Conservation (phyloP, 2,329 filamentous ascomycete species). For the Hypoxylon sp. region DNA sequence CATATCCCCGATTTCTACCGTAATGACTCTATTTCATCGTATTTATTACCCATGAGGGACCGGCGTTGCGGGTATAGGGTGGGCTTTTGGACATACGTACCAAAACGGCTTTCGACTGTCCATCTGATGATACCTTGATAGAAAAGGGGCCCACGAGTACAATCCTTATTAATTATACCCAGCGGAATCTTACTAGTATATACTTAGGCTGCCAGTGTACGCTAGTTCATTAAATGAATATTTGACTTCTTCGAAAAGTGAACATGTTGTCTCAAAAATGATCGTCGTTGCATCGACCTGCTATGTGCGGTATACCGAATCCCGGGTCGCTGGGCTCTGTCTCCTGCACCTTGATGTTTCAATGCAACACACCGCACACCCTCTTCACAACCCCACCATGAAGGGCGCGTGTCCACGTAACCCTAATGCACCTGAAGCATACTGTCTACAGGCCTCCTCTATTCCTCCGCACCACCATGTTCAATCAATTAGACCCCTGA, state of each 20-base stretch:
- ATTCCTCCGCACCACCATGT: not conserved
- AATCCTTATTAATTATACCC: constrained; percentile 36
- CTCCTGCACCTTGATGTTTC: constrained; percentile 7
- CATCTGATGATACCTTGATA: constrained; percentile 25
- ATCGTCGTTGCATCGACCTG: constrained; percentile 18
- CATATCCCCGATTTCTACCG: not conserved
- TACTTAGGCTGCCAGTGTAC: constrained; percentile 18
- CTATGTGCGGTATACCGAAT: constrained; percentile 1
- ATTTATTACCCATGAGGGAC: constrained; percentile 17
- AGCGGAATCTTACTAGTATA: constrained; percentile 17
- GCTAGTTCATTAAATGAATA: constrained; percentile 6
- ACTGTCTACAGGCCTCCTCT: not conserved
- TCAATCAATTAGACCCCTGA: no score
- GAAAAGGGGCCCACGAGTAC: constrained; percentile 20
- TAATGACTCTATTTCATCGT: constrained; percentile 5
- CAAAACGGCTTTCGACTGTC: constrained; percentile 5
- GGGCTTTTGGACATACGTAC: constrained; percentile 6
- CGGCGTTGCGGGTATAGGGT: constrained; percentile 15
- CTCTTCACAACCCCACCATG: not conserved
- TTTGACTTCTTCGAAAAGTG: not conserved
- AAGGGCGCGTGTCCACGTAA: not conserved
- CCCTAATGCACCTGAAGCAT: constrained; percentile 14
- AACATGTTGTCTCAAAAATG: not conserved
- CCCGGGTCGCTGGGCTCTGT: constrained; percentile 3
- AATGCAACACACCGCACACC: constrained; percentile 19